Conservation (phyloP, 2,329 filamentous ascomycete species). For the Grosmannia serpens region DNA sequence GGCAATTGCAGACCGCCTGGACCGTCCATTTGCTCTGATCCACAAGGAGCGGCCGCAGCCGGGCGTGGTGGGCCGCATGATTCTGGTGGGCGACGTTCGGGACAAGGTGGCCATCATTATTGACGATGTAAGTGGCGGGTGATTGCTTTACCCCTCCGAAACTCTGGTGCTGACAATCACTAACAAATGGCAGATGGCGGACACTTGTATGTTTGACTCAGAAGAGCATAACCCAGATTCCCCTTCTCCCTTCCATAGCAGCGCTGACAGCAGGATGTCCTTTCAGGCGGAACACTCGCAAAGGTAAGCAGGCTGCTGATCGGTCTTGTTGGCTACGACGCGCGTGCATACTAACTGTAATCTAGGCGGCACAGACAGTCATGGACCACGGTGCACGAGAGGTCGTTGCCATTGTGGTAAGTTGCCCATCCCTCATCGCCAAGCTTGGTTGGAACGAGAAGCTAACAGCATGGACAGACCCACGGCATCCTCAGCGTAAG, state of each 20-base stretch:
- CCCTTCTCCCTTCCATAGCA: conserved; percentile 30
- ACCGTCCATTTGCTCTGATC: conserved; percentile 85
- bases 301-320: conserved; percentile 34
- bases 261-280: conserved; percentile 30
- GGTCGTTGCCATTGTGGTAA: conserved; percentile 74
- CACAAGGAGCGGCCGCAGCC: conserved; percentile 84
- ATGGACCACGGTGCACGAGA: conserved; percentile 77
- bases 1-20: conserved; percentile 82
- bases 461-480: conserved; percentile 6
- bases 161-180: neutral
- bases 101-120: conserved; percentile 92
- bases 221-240: neutral
- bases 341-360: neutral
- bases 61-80: conserved; percentile 80
- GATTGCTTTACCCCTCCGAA: neutral
- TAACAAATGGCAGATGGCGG: conserved; percentile 12
- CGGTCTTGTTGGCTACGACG: too few species aligned
- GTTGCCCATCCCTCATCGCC: neutral
- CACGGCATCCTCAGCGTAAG: conserved; percentile 13
- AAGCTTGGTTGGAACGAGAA: neutral
- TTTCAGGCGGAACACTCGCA: conserved; percentile 28
- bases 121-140: conserved; percentile 11
- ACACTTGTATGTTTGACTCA: conserved; percentile 11
- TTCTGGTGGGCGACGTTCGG: conserved; percentile 86
- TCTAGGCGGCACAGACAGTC: conserved; percentile 65